Conservation (phyloP, 2,329 filamentous ascomycete genomes). For the Cercospora sesami region DNA sequence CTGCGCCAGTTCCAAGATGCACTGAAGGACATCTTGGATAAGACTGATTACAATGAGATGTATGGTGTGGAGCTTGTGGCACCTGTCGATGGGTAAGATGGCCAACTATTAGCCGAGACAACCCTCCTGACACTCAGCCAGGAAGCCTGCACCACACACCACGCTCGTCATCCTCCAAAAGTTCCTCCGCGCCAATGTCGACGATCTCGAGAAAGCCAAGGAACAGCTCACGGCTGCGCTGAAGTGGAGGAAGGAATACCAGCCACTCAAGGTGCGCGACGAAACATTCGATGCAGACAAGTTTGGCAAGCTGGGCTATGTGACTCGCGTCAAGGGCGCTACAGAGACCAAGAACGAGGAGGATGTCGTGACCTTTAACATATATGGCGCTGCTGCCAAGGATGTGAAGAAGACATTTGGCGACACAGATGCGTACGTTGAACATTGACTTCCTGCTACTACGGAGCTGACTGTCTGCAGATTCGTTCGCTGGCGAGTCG, state of each 20-base stretch:
- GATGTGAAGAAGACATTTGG: constrained; percentile 79
- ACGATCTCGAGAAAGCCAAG: constrained; percentile 70
- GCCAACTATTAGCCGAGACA: neutral
- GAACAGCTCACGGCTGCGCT: constrained; percentile 77
- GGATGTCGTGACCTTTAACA: constrained; percentile 82
- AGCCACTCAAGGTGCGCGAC: constrained; percentile 66
- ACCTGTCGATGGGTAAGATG: constrained; percentile 29
- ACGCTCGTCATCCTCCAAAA: constrained; percentile 87
- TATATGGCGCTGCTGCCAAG: constrained; percentile 84
- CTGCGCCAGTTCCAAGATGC: constrained; percentile 53
- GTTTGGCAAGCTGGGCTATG: constrained; percentile 77
- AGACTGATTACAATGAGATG: constrained; percentile 70
- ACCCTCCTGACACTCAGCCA: constrained; percentile 19
- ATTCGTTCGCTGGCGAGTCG: constrained; percentile 86
- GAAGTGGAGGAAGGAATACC: constrained; percentile 75
- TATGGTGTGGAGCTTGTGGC: constrained; percentile 72
- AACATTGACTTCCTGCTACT: neutral
- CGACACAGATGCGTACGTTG: constrained; percentile 71
- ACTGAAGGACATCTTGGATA: constrained; percentile 59
- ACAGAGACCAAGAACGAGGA: constrained; percentile 57
- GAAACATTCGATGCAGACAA: constrained; percentile 65
- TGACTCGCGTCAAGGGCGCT: constrained; percentile 66
- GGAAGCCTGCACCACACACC: constrained; percentile 58
- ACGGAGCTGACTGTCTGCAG: constrained; percentile 47
- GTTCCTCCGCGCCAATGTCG: constrained; percentile 86